Base-by-base conservation (phyloP, 129 eudicot genomes). In the Escallonia herrerae region DNA sequence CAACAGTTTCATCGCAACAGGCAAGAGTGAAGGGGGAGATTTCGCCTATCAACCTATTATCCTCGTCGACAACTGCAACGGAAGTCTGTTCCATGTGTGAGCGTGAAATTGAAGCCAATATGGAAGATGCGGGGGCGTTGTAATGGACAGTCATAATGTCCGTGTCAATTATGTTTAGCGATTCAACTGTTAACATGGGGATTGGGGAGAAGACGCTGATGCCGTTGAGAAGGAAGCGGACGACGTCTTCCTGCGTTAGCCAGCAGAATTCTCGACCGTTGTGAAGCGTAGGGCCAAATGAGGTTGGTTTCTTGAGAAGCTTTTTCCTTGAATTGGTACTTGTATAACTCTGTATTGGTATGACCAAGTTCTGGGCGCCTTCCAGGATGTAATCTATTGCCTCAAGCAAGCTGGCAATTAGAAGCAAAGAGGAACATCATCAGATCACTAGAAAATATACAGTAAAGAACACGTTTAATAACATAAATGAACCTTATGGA, bases 281-380 rank as follows among this genome's bases (percentile, higher is more conserved):
- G 62, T 76, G 87, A 60, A 41, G 46, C 14, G 69, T 39, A 5
- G 67, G 65, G 46, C 53, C 11, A 15, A 61, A 52, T 22, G 70
- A 51, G 33, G 74, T 58, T 9, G 79, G 65, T 47, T 85, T 76
- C 56, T 39, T 76, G 22, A 55, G 83, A n/a, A 78, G 76, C 79
- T 58, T 78, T 72, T 74, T 79, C 38, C 89, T 77, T 58, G 68
- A 70, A 58, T 66, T 74, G 43, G 56, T 13, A 47, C 22, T 70
- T 54, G 58, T 14, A 59, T 68, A 66, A 69, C 67, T 81, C 73
- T 73, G 73, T 33, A 77, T 76, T 33, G 97, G 97, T 72, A 91
- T 80, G 12, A 91, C 84, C 58, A 91, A 75, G 80, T 89, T 87
- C 68, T 91, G 97, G 48, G 96, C 79, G 47, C 97, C 97, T 72